These are phyloP conservation scores for Thielaviopsis euricoi DNA, from an alignment of 2,329 filamentous ascomycete genomes.

Conservation along the genomic window DNA sequence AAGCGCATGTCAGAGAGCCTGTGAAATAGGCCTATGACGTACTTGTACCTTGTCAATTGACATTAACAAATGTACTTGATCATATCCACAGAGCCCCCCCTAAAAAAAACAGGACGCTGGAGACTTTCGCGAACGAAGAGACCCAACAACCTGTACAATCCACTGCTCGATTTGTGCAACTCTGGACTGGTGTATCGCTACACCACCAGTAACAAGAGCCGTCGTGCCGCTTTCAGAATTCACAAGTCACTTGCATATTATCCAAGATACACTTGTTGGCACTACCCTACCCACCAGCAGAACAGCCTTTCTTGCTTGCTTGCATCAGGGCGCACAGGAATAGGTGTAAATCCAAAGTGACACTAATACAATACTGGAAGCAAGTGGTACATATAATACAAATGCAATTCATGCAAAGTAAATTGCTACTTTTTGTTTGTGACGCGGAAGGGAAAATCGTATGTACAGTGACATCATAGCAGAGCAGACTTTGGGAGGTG, in stretches of 20 bases:
- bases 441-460: not conserved
- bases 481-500: no score
- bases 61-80: no score
- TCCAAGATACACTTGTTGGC: no score
- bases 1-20: no score
- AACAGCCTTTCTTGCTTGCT: no score
- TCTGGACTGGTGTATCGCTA: not conserved
- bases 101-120: not conserved
- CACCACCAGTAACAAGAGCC: not conserved
- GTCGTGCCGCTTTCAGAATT: not conserved
- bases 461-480: not conserved
- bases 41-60: no score
- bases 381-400: no score
- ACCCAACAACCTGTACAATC: no score
- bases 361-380: no score
- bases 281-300: no score
- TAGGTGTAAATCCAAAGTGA: not conserved
- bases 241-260: not conserved
- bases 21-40: no score
- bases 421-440: not conserved
- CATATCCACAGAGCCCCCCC: no score
- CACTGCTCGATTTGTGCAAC: not conserved
- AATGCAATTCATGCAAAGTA: not conserved
- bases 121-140: not conserved
- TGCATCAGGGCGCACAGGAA: not conserved